Evolutionary conservation across 306 rosid species (phyloP), one percentile per base, ranked within the genome.

Genomic region (Fagus crenata): DNA sequence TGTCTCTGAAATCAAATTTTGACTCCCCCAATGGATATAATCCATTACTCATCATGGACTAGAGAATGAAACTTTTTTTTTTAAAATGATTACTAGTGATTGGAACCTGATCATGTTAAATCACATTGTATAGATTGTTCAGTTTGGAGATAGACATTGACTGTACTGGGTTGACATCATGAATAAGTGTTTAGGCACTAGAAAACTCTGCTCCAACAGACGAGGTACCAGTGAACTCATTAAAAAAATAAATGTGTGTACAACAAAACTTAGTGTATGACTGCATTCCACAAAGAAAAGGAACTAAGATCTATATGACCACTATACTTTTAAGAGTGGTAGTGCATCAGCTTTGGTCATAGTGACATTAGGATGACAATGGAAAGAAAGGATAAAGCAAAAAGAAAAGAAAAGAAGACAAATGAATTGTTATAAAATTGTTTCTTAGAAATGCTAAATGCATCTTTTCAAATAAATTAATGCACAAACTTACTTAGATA

Each of bases 201-300:
- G 2, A n/a, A 35, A 64, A 64, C 12, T 37, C 18, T 4, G 43
- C 12, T 65, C 31, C 28, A 13, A 6, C 46, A 64, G 43, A 36
- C 4, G 32, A n/a, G 71, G 28, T 37, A 17, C 7, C 7, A 8
- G 32, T 37, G 15, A 67, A n/a, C 14, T 67, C 18, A 67, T 6
- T 14, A 39, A 46, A 67, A 67, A 39, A 67, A 67, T 17, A 7
- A 69, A 39, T 60, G 77, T 12, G 35, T 43, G 0, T 37, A 43
- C 75, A 81, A 81, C 85, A 81, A 81, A 84, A 63, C 53, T 74
- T 70, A 77, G 80, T 84, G 87, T 70, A 22, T 84, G 58, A 68
- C 67, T 64, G 36, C 59, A 49, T 67, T 59, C 59, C 39, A 72
- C 75, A 70, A 49, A 32, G 22, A 70, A 49, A 70, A 42, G 41